Base-by-base conservation (phyloP, 441 rosid species). In the Euphorbia schlechtendalii region DNA sequence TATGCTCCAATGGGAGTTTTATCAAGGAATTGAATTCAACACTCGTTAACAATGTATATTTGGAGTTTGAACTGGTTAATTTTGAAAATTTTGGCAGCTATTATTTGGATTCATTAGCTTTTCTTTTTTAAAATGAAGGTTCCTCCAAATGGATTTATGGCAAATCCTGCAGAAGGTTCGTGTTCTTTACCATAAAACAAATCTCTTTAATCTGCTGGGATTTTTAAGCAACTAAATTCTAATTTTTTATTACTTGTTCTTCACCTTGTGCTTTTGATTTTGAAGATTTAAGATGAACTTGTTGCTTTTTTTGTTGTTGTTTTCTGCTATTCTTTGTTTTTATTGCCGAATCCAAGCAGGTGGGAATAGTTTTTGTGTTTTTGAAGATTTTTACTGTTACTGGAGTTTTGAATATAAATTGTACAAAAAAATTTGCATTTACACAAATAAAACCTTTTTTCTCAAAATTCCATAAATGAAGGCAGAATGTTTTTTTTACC, bases 101-200 rank as follows among this genome's bases (percentile, higher is more conserved):
- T 77, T 73, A 77, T 64, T 80, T 67, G 79, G 69, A 70, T 78
- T 76, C 52, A 30, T 3, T 5, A 4, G 41, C 59, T 55, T 61
- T 27, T 57, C 13, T 38, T 60, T 70, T 66, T 54, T 63, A 82
- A 66, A 83, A 94, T 94, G 97, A 94, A 87, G 90, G 78, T 82
- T 81, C 88, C 91, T 69, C 67, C 96, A 69, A 90, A 87, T 89
- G 99, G 96, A 46, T 84, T 78, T 52, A 58, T 82, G 74, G 72
- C 90, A 14, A 88, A 80, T 73, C 76, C 86, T 61, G 75, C 76
- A 34, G 96, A 90, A 88, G 99, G 99, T 94, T 22, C 46, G 36
- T 53, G 40, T 59, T 60, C 69, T 71, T 55, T 63, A 14, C 12
- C 24, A 66, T 38, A 5, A 41, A 70, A 74, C 72, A 72, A 64